Percentiles rank a stretch among this genome's conserved stretches.
Conservation (phyloP, 2,329 filamentous ascomycete genomes). For the Claviceps digitariae region DNA sequence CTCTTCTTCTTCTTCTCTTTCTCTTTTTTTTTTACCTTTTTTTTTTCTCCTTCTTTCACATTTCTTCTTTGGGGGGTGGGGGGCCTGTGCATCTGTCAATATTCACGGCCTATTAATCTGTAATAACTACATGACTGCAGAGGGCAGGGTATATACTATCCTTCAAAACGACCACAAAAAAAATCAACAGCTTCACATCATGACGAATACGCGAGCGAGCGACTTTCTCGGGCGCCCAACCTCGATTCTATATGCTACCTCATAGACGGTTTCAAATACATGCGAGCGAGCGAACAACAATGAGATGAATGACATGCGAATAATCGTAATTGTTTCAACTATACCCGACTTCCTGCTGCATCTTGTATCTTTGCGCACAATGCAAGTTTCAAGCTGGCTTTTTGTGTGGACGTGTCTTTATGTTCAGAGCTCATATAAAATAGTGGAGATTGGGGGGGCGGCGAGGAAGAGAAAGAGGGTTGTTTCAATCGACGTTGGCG, state of each 20-base stretch:
- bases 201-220: conserved; percentile 5
- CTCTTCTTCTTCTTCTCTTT: neutral
- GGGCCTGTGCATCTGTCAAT: neutral
- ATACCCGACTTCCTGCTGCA: conserved; percentile 5
- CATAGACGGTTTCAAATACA: conserved; percentile 1
- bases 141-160: conserved; percentile 9
- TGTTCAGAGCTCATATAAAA: neutral
- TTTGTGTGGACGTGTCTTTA: neutral
- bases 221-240: neutral
- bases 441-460: neutral
- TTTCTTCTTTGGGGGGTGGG: neutral
- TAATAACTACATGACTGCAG: conserved; percentile 3
- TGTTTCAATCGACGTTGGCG: neutral
- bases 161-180: neutral
- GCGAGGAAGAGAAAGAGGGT: neutral
- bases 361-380: conserved; percentile 6
- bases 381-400: neutral
- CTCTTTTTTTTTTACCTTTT: neutral
- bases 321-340: conserved; percentile 6
- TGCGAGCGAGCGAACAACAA: conserved; percentile 4
- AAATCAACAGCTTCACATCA: conserved; percentile 4
- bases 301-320: conserved; percentile 6
- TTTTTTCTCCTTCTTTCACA: no score
- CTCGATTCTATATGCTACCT: neutral
- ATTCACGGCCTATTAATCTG: conserved; percentile 1